Evolutionary conservation across 169 alveolate genomes (phyloP).

Genomic region (Eimeria tenella): DNA sequence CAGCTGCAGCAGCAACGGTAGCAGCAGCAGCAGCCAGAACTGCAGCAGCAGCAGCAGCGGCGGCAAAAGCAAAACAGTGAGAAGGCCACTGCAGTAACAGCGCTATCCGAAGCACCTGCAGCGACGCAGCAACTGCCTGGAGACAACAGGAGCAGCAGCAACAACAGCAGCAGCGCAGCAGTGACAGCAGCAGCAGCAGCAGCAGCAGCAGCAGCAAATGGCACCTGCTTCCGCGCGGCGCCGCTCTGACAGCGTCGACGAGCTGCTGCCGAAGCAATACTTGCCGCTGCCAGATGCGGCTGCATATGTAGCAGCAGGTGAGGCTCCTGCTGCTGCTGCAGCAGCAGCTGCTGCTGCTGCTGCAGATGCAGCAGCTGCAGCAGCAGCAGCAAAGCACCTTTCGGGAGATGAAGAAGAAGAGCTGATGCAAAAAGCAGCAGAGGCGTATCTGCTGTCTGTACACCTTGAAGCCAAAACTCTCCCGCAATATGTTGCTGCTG

Average conservation of each 20-base stretch:
- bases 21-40: no score
- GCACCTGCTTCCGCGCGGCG: neutral
- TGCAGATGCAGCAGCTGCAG: neutral
- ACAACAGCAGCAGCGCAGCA: no score
- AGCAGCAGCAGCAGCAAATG: neutral
- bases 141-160: no score
- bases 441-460: neutral
- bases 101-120: no score
- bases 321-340: neutral
- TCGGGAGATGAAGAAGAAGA: neutral
- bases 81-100: no score
- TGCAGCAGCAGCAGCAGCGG: no score
- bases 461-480: neutral
- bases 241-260: neutral
- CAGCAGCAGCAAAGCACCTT: neutral
- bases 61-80: neutral
- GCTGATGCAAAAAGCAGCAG: constrained; percentile 8
- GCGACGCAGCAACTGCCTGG: no score
- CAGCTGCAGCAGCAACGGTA: no score
- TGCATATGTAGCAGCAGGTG: neutral
- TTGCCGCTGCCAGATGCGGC: neutral
- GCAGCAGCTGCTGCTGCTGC: neutral
- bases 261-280: neutral
- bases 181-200: neutral
- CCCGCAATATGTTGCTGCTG: neutral